Conservation (phyloP, 305 asterid genomes). For the Fraxinus xanthoxyloides region DNA sequence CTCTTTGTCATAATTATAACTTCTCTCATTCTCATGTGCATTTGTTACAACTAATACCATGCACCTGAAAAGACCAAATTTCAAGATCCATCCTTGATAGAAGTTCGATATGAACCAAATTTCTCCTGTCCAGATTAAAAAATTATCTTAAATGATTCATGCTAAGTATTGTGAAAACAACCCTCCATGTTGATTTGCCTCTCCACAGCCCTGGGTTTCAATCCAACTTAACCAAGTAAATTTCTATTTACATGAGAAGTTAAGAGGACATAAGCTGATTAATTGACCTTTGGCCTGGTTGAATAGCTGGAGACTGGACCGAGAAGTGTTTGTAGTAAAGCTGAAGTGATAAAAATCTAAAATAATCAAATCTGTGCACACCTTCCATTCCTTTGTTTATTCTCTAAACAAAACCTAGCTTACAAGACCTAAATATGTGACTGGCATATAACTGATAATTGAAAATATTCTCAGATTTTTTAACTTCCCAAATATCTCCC, state of each 20-base stretch:
- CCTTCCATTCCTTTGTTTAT: not conserved
- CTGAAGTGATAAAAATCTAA: not conserved
- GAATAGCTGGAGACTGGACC: not conserved
- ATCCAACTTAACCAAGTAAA: not conserved
- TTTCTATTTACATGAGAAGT: not conserved
- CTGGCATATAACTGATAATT: not conserved
- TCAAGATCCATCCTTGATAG: not conserved
- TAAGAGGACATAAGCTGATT: not conserved
- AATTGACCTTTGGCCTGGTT: not conserved
- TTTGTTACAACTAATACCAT: not conserved
- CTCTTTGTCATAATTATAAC: not conserved
- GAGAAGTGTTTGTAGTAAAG: not conserved
- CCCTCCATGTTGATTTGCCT: not conserved
- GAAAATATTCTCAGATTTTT: not conserved
- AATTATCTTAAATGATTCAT: not conserved
- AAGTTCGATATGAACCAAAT: not conserved
- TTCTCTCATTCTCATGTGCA: not conserved
- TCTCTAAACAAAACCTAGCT: not conserved
- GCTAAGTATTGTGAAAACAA: not conserved
- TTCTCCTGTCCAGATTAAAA: not conserved
- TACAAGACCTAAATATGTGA: not conserved
- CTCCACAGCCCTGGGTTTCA: not conserved
- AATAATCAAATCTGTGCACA: not conserved
- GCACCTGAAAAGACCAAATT: not conserved
- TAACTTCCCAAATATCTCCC: not conserved